Base-by-base conservation (phyloP, 2,329 filamentous ascomycete genomes). In the Cladosporium sp. region DNA sequence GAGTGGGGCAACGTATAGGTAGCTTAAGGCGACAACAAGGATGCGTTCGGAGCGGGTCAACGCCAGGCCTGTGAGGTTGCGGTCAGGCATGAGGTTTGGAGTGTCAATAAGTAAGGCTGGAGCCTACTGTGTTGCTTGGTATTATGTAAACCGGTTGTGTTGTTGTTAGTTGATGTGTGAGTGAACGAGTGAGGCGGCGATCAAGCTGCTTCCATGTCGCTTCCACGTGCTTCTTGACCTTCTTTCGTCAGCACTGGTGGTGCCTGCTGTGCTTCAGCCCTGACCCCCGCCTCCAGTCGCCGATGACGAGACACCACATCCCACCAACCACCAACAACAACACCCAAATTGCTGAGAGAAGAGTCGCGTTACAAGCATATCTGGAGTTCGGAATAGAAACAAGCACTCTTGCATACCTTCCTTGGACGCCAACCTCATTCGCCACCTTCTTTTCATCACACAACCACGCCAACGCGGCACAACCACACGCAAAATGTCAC, bases 401-500 rank as follows among this genome's bases (percentile, higher is more conserved):
- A 12, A 21, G 2, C 40, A 46, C 40, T 11, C n/a, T 46, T 46
- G 40, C 40, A 46, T 21, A 46, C 7, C n/a, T 21, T 26, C 23
- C 40, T 21, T 46, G 40, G n/a, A 23, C 40, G n/a, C 21, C 40
- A 3, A 21, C n/a, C n/a, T 46, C 40, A 46, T n/a, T 46, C 8
- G n/a, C 40, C 40, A 46, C 40, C 10, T n/a, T 40, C 8, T 6
- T n/a, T 33, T 16, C 6, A 29, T n/a, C 28, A 6, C 44, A 53
- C 8, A 61, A 26, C 16, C 5, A 53, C 40, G 29, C 33, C 61
- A 31, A 31, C 33, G 35, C 56, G 35, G 33, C 37, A 29, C 49
- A 14, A 50, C 12, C 40, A 23, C 26, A n/a, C 23, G 12, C 28
- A 58, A 29, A 37, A 83, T 83, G 81, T 80, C 80, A 44, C 77